Evolutionary conservation across 768 basidiomycete species (phyloP).

Genomic region (Terana coerulea): DNA sequence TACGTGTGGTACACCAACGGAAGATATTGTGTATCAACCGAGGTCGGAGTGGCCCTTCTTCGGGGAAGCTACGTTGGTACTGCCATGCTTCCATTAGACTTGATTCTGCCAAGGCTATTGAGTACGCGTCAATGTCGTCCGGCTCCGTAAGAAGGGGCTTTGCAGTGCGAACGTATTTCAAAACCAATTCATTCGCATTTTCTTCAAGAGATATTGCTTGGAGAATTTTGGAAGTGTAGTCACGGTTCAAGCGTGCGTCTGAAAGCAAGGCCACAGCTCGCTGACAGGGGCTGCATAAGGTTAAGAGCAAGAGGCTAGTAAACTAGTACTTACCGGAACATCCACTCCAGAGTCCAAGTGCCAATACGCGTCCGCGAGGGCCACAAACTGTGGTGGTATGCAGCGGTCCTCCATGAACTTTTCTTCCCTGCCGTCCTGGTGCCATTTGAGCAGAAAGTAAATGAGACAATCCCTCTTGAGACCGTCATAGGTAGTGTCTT

Average conservation of each 20-base stretch:
- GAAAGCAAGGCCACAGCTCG: conserved; percentile 69
- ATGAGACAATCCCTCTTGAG: conserved; percentile 80
- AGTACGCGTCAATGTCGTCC: conserved; percentile 67
- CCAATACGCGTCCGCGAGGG: conserved; percentile 85
- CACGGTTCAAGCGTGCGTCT: conserved; percentile 69
- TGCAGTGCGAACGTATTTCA: conserved; percentile 71
- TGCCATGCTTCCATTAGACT: conserved; percentile 72
- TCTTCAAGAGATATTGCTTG: conserved; percentile 51
- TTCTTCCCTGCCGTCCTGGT: conserved; percentile 57
- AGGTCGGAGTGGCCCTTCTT: conserved; percentile 48
- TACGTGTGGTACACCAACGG: conserved; percentile 68
- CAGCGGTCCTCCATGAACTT: conserved; percentile 49
- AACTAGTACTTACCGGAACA: conserved; percentile 41
- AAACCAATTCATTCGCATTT: conserved; percentile 51
- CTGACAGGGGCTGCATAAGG: conserved; percentile 29
- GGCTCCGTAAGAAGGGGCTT: conserved; percentile 70
- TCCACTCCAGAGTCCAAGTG: conserved; percentile 68
- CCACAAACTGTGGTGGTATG: conserved; percentile 73
- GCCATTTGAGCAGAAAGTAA: conserved; percentile 81
- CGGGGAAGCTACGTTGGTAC: conserved; percentile 67
- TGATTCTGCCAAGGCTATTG: conserved; percentile 60
- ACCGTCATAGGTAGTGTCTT: conserved; percentile 58
- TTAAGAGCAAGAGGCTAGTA: neutral
- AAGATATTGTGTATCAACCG: conserved; percentile 57
- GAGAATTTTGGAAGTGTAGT: conserved; percentile 76